These are phyloP conservation scores for Coccomyxa subellipsoidea DNA, from an alignment of 163 green algal genomes.

Conservation along the genomic window DNA sequence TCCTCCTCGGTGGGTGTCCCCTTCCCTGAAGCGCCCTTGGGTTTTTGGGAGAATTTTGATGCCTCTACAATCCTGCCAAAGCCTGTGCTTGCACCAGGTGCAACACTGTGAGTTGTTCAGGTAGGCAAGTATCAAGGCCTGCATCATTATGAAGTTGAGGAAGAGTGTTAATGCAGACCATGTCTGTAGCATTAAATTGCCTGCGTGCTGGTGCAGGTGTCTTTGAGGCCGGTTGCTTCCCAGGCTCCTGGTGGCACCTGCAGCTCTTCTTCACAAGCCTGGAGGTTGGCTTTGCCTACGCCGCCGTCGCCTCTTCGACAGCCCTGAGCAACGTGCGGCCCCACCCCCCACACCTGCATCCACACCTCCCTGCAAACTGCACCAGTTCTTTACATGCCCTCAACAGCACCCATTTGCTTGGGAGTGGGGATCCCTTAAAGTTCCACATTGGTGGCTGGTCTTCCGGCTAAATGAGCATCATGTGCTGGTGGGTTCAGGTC, in stretches of 20 bases:
- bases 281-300: conserved; percentile 9
- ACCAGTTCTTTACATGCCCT: too few species aligned
- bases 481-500: too few species aligned
- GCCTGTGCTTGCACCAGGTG: too few species aligned
- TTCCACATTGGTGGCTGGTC: too few species aligned
- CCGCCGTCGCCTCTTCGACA: not conserved
- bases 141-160: too few species aligned
- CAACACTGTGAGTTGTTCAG: too few species aligned
- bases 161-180: not conserved
- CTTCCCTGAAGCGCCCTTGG: not conserved
- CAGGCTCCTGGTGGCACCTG: not conserved
- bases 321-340: not conserved
- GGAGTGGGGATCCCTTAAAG: too few species aligned
- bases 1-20: conserved; percentile 38
- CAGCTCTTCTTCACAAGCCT: conserved; percentile 3
- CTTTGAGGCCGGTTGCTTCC: not conserved
- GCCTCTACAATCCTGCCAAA: too few species aligned
- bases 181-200: not conserved
- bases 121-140: too few species aligned
- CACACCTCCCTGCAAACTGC: not conserved
- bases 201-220: not conserved
- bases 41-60: too few species aligned
- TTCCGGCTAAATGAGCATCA: too few species aligned
- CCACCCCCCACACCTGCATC: not conserved
- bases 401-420: too few species aligned